Evolutionary conservation across 169 alveolate genomes (phyloP), one percentile per base, ranked within the genome.

Genomic region (Plasmodium gonderi): DNA sequence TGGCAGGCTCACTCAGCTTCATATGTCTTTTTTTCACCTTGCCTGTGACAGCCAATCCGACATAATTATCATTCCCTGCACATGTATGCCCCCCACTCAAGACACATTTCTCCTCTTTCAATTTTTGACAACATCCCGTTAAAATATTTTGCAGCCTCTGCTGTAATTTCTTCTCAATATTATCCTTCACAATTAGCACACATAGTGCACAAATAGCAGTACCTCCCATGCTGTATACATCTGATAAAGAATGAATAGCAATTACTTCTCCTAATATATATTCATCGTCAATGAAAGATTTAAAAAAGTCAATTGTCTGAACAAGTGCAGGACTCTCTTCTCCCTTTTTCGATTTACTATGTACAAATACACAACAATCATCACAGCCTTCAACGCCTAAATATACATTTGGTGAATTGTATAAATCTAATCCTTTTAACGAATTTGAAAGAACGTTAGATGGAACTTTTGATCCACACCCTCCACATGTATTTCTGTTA

Each of bases 1-100:
- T 33, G 29, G 31, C 8, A 45, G 5, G 29, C 3, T 75, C 67
- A 3, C 44, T 38, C 0, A 23, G 23, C 33, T 29, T 5, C 6
- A 4, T 29, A n/a, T 42, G 68, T 31, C 51, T 87, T 45, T 60
- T 87, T 78, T 90, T 79, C 38, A 90, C 80, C 60, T 90, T 79
- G 26, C 94, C 94, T 49, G 94, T 90, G 40, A 90, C 91, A 8
- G 94, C 94, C 47, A 90, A 78, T 8, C 94, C 94, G 17, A 90
- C 94, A 17, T 90, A 90, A 67, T 90, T 90, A 45, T 90, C 94
- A 79, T 31, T 90, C 2, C 94, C 94, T n/a, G 94, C 94, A 78
- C 94, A 90, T 23, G 94, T 90, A 45, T 90, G 94, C 1, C 94
- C 94, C 8, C 94, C 94, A 90, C 94, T 90, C 54, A 90, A 90